Evolutionary conservation across 495 filamentous ascomycete genomes (phyloP).

Genomic region (Aspergillus diversus): DNA sequence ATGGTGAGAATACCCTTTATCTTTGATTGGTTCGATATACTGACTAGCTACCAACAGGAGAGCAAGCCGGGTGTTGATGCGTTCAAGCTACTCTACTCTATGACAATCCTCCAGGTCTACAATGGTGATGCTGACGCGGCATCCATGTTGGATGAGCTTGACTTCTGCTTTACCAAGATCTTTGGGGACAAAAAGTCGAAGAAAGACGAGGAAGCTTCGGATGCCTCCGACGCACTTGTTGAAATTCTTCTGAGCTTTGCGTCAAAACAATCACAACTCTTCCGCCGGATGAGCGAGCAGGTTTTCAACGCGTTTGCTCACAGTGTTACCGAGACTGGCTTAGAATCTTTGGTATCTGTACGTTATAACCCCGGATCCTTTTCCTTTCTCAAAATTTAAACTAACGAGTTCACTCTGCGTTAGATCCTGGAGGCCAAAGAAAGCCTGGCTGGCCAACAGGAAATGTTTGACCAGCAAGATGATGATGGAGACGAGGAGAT

Average conservation of each 20-base stretch:
- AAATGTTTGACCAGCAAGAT: constrained; percentile 79
- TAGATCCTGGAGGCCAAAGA: constrained; percentile 78
- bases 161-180: constrained; percentile 68
- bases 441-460: constrained; percentile 77
- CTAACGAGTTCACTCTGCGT: constrained; percentile 3
- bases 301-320: constrained; percentile 81
- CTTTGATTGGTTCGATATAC: neutral
- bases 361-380: constrained; percentile 16
- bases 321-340: constrained; percentile 67
- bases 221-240: constrained; percentile 74
- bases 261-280: constrained; percentile 80
- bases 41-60: constrained; percentile 31
- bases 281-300: constrained; percentile 83
- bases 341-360: constrained; percentile 70
- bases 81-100: constrained; percentile 80
- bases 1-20: constrained; percentile 38
- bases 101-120: constrained; percentile 86
- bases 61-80: constrained; percentile 53
- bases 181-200: constrained; percentile 51
- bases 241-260: constrained; percentile 88
- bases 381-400: neutral
- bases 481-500: constrained; percentile 57
- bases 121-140: constrained; percentile 84
- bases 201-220: constrained; percentile 52
- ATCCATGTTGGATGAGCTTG: constrained; percentile 72